Evolutionary conservation across 148 eudicot species (phyloP).

Genomic region (Vaccinium myrtillus): DNA sequence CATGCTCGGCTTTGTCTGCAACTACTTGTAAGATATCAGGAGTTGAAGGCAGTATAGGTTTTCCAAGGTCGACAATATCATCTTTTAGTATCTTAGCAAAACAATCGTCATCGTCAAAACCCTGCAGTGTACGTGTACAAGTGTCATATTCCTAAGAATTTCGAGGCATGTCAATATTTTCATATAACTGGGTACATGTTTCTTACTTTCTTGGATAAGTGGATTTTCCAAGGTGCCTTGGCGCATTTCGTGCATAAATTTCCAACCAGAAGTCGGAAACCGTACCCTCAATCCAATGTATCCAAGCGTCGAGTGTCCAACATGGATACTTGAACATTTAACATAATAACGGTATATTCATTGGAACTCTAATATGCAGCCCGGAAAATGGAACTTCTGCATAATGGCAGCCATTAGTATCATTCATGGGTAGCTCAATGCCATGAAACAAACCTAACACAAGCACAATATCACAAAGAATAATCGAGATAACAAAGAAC

Average conservation of each 20-base stretch:
- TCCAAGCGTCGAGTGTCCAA: neutral
- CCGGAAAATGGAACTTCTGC: too few relatives aligned
- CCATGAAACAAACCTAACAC: too few relatives aligned
- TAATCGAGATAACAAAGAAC: too few relatives aligned
- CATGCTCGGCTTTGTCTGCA: neutral
- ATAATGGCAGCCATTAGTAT: too few relatives aligned
- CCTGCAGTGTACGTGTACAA: slow-evolving; percentile 10
- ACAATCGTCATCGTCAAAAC: slow-evolving; percentile 44
- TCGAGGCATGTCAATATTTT: neutral
- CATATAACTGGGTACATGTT: neutral
- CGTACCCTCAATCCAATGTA: neutral
- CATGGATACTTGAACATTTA: neutral
- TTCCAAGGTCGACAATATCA: slow-evolving; percentile 61
- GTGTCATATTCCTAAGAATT: neutral
- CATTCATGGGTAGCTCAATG: too few relatives aligned
- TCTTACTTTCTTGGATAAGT: neutral
- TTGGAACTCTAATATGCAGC: too few relatives aligned
- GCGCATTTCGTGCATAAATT: neutral
- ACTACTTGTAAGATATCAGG: neutral
- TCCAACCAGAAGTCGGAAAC: neutral
- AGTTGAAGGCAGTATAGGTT: slow-evolving; percentile 25
- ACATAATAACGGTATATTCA: too few relatives aligned
- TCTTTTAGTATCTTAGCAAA: slow-evolving; percentile 82
- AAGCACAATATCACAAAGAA: too few relatives aligned
- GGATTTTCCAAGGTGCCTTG: neutral